Base-by-base conservation (phyloP, 768 basidiomycete genomes). In the Gautieria morchelliformis region DNA sequence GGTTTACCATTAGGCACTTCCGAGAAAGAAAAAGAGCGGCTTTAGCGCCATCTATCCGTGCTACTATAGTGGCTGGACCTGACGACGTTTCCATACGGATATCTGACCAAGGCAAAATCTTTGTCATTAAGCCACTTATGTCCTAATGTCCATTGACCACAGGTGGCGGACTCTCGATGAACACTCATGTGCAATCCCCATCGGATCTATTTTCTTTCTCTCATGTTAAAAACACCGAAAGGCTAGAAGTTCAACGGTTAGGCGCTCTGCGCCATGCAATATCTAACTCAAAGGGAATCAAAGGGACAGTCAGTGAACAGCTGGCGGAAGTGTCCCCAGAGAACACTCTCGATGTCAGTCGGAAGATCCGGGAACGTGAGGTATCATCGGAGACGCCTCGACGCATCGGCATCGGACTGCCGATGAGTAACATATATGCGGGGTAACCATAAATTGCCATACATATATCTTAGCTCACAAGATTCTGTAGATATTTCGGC, bases 131-230 rank as follows among this genome's bases (percentile, higher is more conserved):
- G 35, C 46, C 15, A 57, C 22, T 47, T 54, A 48, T 56, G 14
- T 39, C 50, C 37, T 19, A 9, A 46, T 56, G 19, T 45, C 37
- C 40, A 48, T 47, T 45, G 46, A 62, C 52, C 20, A 4, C 66
- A 87, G 92, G 89, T 39, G 88, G 89, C 3, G 90, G 91, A 1
- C 75, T 93, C 8, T 66, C 71, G 45, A 75, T 72, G 19, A 57
- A 57, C 37, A 65, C 77, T 7, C 70, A 78, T 56, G 77, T 89
- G 51, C 75, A 74, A 58, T 76, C 75, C 1, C 83, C 90, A 0
- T 80, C 84, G 19, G 91, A 93, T 66, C 74, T 93, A 5, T 92
- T 91, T 69, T 93, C 91, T 4, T 93, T 94, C 72, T 93, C 90
- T 4, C 91, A 93, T 68, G 67, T 85, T 27, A 81, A 90, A 10